Evolutionary conservation across 495 filamentous ascomycete species (phyloP).

Genomic region (Podospora australis): DNA sequence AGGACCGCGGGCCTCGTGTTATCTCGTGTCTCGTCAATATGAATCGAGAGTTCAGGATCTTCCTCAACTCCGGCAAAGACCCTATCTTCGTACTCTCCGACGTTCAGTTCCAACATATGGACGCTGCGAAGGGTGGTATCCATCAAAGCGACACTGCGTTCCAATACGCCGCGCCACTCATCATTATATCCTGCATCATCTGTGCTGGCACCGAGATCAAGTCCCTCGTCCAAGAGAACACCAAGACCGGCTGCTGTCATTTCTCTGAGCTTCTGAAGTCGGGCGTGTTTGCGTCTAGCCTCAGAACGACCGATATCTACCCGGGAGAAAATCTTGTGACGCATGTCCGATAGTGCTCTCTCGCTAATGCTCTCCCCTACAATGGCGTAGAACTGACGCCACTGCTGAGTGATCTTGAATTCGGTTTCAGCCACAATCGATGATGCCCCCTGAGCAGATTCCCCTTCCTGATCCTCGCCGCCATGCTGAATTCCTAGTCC

Average conservation of each 20-base stretch:
- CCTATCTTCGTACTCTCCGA: conserved; percentile 67
- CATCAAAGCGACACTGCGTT: conserved; percentile 70
- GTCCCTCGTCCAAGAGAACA: conserved; percentile 73
- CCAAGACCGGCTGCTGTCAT: conserved; percentile 82
- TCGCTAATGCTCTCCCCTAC: conserved; percentile 63
- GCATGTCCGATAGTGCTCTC: conserved; percentile 53
- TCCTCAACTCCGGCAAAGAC: conserved; percentile 59
- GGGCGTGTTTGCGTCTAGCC: conserved; percentile 60
- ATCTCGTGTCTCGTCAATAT: conserved; percentile 26
- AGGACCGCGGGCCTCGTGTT: conserved; percentile 49
- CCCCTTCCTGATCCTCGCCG: background rate
- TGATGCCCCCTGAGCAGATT: background rate
- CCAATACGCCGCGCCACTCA: conserved; percentile 66
- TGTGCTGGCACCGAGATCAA: conserved; percentile 48
- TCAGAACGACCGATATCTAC: conserved; percentile 64
- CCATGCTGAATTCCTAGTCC: background rate
- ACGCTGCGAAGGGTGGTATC: conserved; percentile 65
- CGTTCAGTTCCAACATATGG: conserved; percentile 44
- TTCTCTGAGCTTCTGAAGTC: conserved; percentile 59
- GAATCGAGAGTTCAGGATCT: conserved; percentile 47
- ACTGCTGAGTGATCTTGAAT: conserved; percentile 44
- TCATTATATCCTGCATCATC: conserved; percentile 36
- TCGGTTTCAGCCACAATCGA: background rate
- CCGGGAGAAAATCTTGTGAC: conserved; percentile 58
- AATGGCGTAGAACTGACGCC: conserved; percentile 74